A percentile compares a stretch with the other conserved stretches of the same genome.
Evolutionary conservation across 225 moss, liverwort and hornwort species (phyloP).

Genomic region (Polytrichum formosum): DNA sequence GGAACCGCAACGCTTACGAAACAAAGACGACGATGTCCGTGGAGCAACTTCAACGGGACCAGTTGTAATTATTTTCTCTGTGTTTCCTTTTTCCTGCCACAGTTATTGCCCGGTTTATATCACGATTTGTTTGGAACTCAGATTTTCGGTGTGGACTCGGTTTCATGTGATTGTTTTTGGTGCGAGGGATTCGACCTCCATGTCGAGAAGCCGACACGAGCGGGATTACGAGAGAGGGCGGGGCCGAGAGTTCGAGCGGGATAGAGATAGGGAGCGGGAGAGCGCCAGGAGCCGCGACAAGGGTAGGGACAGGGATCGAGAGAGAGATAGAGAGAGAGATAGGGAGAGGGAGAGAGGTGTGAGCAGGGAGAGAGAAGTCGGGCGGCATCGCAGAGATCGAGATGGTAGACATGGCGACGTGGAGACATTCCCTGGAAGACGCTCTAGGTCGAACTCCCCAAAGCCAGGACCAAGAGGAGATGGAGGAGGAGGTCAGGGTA

Average conservation of each 20-base stretch:
- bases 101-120: no score
- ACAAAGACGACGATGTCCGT: no score
- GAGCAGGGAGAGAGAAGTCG: slow-evolving; percentile 23
- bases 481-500: slow-evolving; percentile 24
- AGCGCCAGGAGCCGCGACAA: slow-evolving; percentile 29
- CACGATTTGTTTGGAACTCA: no score
- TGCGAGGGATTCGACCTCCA: slow-evolving; percentile 9
- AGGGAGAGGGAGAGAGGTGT: slow-evolving; percentile 22
- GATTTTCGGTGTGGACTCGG: background rate
- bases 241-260: slow-evolving; percentile 37
- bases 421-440: slow-evolving; percentile 15
- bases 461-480: slow-evolving; percentile 23
- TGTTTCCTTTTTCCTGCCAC: no score
- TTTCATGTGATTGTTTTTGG: slow-evolving; percentile 9
- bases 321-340: slow-evolving; percentile 10
- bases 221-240: slow-evolving; percentile 39
- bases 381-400: slow-evolving; percentile 28
- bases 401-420: slow-evolving; percentile 26
- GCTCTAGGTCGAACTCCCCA: slow-evolving; percentile 40
- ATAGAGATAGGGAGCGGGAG: slow-evolving; percentile 26
- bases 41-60: no score
- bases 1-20: no score
- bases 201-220: slow-evolving; percentile 50
- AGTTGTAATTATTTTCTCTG: no score
- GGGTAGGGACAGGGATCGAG: slow-evolving; percentile 29